Evolutionary conservation across 179 eudicot genomes (phyloP).

Genomic region (Spergularia azorica): DNA sequence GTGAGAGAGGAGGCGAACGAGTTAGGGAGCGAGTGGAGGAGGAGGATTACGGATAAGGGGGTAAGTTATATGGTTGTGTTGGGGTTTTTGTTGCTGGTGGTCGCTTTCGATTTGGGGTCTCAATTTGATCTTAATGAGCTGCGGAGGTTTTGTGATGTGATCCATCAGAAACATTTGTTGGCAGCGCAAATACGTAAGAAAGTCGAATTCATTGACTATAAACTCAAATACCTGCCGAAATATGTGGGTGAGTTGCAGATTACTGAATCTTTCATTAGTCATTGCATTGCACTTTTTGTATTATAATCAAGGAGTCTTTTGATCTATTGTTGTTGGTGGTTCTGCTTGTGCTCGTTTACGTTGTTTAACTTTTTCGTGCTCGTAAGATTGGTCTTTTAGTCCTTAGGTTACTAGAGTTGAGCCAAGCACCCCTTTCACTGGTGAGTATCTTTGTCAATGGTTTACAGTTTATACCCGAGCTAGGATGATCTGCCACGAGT

Average conservation of each 20-base stretch:
- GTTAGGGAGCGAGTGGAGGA: slow-evolving; percentile 30
- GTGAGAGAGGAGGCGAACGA: slow-evolving; percentile 14
- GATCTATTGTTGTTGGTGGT: too few species aligned
- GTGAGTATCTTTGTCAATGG: too few species aligned
- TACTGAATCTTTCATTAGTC: background rate
- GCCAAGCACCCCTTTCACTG: too few species aligned
- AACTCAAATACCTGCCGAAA: slow-evolving; percentile 6
- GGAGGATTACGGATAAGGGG: slow-evolving; percentile 11
- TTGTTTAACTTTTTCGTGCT: too few species aligned
- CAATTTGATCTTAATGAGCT: slow-evolving; percentile 35
- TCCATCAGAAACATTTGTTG: background rate
- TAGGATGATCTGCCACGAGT: background rate
- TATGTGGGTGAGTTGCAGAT: slow-evolving; percentile 19
- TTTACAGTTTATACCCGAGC: too few species aligned
- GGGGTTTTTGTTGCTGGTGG: slow-evolving; percentile 36
- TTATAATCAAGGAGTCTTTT: too few species aligned
- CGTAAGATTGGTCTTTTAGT: too few species aligned
- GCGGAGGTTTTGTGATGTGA: slow-evolving; percentile 13
- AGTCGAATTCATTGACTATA: background rate
- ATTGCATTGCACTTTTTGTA: too few species aligned
- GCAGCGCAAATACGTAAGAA: slow-evolving; percentile 17
- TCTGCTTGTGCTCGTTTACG: too few species aligned
- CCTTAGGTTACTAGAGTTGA: too few species aligned
- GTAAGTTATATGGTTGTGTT: slow-evolving; percentile 24
- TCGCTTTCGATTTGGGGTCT: slow-evolving; percentile 23